phyloP scores from a whole-genome alignment of 1,139 yeast genomes.

The Magnusiomyces ingens region DNA sequence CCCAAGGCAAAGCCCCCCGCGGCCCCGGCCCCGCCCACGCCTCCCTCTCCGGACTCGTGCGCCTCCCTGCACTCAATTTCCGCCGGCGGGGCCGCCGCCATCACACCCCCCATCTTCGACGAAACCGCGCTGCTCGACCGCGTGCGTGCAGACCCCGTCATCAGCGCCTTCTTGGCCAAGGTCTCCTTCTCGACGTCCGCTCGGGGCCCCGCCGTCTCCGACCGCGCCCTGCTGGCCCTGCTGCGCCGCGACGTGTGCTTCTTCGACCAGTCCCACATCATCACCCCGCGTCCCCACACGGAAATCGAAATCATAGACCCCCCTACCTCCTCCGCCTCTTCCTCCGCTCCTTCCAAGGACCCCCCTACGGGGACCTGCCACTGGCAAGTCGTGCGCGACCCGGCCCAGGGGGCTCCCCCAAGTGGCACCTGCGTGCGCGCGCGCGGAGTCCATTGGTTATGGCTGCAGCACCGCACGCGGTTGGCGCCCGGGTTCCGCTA shows the following conservation, averaged over 20 bases:
- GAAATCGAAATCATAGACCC: constrained; percentile 5
- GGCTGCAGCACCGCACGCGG: constrained; percentile 22
- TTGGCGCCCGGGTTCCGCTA: constrained; percentile 25
- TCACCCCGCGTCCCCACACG: constrained; percentile 7
- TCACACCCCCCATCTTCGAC: neutral
- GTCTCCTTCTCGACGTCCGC: constrained; percentile 5
- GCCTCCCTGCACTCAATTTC: neutral
- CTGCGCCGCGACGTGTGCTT: constrained; percentile 14
- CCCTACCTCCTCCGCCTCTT: neutral
- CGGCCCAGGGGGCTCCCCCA: constrained; percentile 13
- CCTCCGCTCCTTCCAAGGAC: neutral
- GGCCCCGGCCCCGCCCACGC: no score
- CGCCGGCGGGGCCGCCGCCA: no score
- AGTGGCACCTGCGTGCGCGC: constrained; percentile 26
- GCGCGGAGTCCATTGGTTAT: constrained; percentile 24
- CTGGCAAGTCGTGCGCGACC: constrained; percentile 22
- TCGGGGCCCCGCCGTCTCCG: constrained; percentile 3
- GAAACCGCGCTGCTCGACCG: constrained; percentile 9
- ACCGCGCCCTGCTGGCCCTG: constrained; percentile 4
- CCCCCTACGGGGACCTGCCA: neutral
- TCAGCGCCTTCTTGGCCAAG: constrained; percentile 4
- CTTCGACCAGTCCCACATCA: constrained; percentile 10
- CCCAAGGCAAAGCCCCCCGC: neutral
- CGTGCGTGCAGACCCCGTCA: neutral
- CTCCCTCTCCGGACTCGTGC: neutral